Base-by-base conservation (phyloP, 2,329 filamentous ascomycete species). In the Penicillium olsonii region DNA sequence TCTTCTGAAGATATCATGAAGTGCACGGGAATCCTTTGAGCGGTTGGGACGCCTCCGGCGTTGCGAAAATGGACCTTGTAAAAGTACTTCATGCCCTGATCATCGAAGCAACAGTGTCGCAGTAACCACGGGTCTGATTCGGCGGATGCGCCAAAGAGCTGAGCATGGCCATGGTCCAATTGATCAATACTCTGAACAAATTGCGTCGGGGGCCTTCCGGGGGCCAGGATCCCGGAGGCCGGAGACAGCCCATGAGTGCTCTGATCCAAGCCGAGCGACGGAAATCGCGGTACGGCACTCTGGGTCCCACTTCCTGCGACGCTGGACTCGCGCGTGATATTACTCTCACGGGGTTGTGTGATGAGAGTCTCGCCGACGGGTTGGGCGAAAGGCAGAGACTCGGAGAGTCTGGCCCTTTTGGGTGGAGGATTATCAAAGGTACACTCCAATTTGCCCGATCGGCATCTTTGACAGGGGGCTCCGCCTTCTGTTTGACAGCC, bases 21-120 rank as follows among this genome's bases (percentile, higher is more conserved):
- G 41, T 68, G 68, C 2, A 70, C 60, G 1, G 69, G 69, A 5
- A 71, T 68, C 45, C 63, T 59, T 6, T 68, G 66, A 2, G 55
- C 53, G 2, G 63, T 65, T 0, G 68, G 69, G 15, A 71, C 66
- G 8, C 69, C 69, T 2, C 69, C 69, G 5, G 66, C 69, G 51
- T 71, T 69, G n/a, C 69, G 67, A 45, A 68, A 65, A 46, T 70
- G 67, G 8, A 71, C 57, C 42, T 66, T 67, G 50, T 70, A 64
- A 22, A 71, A 68, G 18, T 59, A 58, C 8, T 65, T 63, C 48
- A 72, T 61, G 1, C 68, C 69, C 18, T 65, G 56, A 39, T 71
- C 67, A 41, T 72, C 68, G 37, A 69, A 71, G 10, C 60, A 62
- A 48, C 68, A 70, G 48, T 72, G 69, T 15, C 68, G 50, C 17